A percentile compares a stretch with the other conserved stretches of the same genome.
Evolutionary conservation across 1,139 yeast species (phyloP).

Genomic region (Tardiomyces depauwii): DNA sequence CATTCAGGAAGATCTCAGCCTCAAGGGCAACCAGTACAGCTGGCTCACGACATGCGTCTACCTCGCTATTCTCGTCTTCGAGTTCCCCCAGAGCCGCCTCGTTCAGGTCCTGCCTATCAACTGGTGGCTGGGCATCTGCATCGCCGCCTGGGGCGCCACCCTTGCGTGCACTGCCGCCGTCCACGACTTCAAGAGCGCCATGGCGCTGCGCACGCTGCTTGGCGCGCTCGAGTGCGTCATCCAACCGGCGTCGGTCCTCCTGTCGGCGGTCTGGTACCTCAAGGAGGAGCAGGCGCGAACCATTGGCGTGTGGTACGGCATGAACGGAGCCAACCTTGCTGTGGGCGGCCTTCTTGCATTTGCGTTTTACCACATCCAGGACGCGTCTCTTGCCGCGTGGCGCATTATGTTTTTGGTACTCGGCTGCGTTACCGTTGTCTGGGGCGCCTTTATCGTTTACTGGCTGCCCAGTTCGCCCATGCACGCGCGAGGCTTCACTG

Average conservation of each 20-base stretch:
- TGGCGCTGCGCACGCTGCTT: background rate
- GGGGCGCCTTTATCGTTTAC: conserved; percentile 33
- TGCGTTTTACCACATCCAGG: background rate
- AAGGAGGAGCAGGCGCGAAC: background rate
- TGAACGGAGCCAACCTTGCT: conserved; percentile 9
- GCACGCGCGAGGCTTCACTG: conserved; percentile 38
- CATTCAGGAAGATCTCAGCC: background rate
- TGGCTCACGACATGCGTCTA: background rate
- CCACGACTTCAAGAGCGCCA: background rate
- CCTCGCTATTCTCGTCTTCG: background rate
- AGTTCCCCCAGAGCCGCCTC: background rate
- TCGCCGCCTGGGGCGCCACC: background rate
- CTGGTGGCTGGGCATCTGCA: background rate
- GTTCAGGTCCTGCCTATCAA: background rate
- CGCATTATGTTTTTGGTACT: conserved; percentile 34
- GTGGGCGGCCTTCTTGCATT: conserved; percentile 10
- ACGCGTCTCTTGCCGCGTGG: conserved; percentile 29
- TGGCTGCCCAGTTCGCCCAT: conserved; percentile 40
- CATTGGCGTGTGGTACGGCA: conserved; percentile 6
- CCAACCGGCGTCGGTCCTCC: background rate
- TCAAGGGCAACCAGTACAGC: background rate
- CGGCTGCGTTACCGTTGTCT: conserved; percentile 33
- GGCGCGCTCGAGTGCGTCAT: background rate
- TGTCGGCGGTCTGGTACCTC: background rate
- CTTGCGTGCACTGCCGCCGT: background rate